Conservation (phyloP, 1,284 basidiomycete genomes). For the Stygiomarasmius scandens region DNA sequence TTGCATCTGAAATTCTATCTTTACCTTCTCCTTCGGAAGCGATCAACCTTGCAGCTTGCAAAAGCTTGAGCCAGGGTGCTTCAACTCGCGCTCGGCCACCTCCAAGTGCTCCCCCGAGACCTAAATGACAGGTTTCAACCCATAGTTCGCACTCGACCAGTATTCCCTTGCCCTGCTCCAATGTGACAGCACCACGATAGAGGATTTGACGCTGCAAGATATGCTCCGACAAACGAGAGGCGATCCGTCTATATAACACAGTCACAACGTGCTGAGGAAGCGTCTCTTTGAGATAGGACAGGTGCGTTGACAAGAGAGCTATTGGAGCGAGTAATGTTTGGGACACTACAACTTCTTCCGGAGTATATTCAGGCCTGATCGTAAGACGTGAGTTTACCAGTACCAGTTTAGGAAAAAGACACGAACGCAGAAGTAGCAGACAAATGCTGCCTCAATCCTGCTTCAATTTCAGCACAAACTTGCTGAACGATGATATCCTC, state of each 20-base stretch:
- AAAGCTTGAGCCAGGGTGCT: conserved; percentile 72
- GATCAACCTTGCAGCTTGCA: conserved; percentile 69
- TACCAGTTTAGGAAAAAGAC: conserved; percentile 2
- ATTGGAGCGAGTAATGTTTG: conserved; percentile 72
- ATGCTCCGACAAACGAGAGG: conserved; percentile 68
- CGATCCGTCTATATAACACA: conserved; percentile 70
- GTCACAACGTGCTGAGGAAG: conserved; percentile 61
- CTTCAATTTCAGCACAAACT: conserved; percentile 78
- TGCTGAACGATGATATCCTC: conserved; percentile 87
- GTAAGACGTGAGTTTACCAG: conserved; percentile 1
- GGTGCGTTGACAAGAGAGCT: conserved; percentile 72
- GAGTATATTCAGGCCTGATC: conserved; percentile 18
- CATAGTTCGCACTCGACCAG: conserved; percentile 75
- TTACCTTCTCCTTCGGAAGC: conserved; percentile 43
- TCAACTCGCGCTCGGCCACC: conserved; percentile 52
- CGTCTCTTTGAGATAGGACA: conserved; percentile 61
- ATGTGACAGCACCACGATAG: conserved; percentile 71
- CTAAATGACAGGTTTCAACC: conserved; percentile 71
- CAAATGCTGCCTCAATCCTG: conserved; percentile 72
- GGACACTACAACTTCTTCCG: conserved; percentile 52
- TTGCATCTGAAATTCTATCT: conserved; percentile 36
- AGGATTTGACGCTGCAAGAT: conserved; percentile 82
- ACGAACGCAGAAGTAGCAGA: conserved; percentile 44
- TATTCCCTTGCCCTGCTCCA: conserved; percentile 57
- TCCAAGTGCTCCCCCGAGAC: conserved; percentile 47